Evolutionary conservation across 352 stramenopile genomes (phyloP), one percentile per base, ranked within the genome.

Genomic region (Globisporangium middletonii): DNA sequence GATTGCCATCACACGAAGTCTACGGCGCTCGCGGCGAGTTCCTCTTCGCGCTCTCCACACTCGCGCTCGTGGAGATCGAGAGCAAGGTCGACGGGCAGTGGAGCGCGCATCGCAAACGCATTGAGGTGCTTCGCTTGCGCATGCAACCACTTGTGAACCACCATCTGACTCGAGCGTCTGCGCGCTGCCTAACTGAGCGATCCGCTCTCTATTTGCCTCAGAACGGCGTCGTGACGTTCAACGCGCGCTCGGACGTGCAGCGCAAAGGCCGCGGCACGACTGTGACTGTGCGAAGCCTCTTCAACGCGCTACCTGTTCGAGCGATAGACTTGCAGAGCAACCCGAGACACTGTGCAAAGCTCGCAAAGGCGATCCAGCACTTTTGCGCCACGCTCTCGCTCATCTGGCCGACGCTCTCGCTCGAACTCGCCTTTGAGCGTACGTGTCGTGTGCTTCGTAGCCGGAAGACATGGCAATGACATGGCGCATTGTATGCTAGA

Each of bases 351-450:
- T 72, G 60, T 50, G 26, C 47, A 11, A 71, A 66, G 57, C 55
- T 87, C 15, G 62, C 68, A 9, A 69, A 69, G 27, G 62, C 57
- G 37, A 73, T 93, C 16, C 69, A 72, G 27, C 63, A 49, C 18
- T 80, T 90, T 47, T 83, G 74, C 38, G 51, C 66, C 11, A 80
- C 67, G 18, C 70, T 89, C 35, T 85, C 80, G 0, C 71, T 95
- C 67, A 85, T 93, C 15, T 90, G 81, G 77, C 79, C 77, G n/a
- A 74, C 64, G 2, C 45, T 92, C 8, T 68, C 83, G 12, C 73
- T 92, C 55, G 65, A 83, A 19, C 53, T 89, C 19, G 69, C 64
- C 33, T 85, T 79, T 65, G 38, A 79, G 63, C 60, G 77, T 74
- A 60, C 4, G 61, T 28, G 11, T 8, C 58, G 30, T 28, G n/a